Evolutionary conservation across 768 basidiomycete genomes (phyloP), one percentile per base, ranked within the genome.

Genomic region (Lactarius vividus): DNA sequence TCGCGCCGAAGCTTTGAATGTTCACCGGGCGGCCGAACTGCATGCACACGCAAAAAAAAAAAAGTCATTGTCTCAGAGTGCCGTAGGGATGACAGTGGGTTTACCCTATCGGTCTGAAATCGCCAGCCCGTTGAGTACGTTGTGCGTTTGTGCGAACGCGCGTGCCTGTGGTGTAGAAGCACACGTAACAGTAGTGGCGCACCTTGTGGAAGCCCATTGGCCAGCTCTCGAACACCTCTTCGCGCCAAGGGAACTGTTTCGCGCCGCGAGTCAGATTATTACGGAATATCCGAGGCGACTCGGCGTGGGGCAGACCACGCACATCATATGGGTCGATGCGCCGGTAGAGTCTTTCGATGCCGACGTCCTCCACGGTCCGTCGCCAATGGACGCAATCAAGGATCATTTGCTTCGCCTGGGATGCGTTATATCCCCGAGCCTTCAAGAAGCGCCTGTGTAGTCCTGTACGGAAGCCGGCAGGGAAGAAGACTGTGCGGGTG

Each of bases 181-280:
- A 42, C 4, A 29, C 1, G 56, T 62, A 9, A 5, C 11, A n/a
- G 46, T 49, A 39, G 49, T 52, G 26, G 65, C 81, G 35, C 59
- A 84, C 88, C 79, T 90, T 91, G 74, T 92, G 89, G 70, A 88
- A 91, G 69, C 83, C 90, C 79, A 91, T 83, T 3, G 88, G 88
- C 89, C 89, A 92, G 67, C 83, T 85, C 60, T 88, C 84, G 69
- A 90, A 89, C 8, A 91, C 84, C 1, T 82, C 81, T 59, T 84
- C 81, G 53, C 89, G 84, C 68, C 85, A 87, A 1, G 88, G 88
- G 71, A 86, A 92, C 89, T 92, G 59, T 37, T 37, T 1, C 1
- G 35, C 35, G 3, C 64, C 53, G 39, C 33, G 13, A 5, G 46
- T 52, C 33, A 49, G 57, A 49, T 29, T 7, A 42, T 16, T 29